Evolutionary conservation across 2,329 filamentous ascomycete genomes (phyloP), one percentile per base, ranked within the genome.

Genomic region (Aureobasidium melanogenum): DNA sequence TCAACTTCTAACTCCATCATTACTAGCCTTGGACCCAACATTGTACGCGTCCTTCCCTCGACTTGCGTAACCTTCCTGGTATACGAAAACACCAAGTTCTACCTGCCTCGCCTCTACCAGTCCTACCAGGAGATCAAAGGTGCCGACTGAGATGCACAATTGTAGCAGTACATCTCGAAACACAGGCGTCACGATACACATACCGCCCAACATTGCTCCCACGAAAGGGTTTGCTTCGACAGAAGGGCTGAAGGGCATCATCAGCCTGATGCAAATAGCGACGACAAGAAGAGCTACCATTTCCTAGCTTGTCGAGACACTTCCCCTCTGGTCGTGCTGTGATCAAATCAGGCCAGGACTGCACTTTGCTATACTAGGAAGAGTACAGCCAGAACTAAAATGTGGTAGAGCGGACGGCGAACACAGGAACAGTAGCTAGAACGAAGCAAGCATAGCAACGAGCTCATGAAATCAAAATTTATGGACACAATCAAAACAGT

Each of bases 1-100:
- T 8, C 19, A 60, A 2, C 1, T n/a, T n/a, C 32, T 36, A 10
- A 60, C 14, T 12, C 6, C 4, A 14, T 17, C 6, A 24, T 9
- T 50, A 10, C 34, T 12, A 57, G 77, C 75, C 1, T 78, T 97
- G 62, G 85, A 90, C 43, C 93, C 0, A 96, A 93, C 66, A 82
- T 96, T n/a, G 79, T 96, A 57, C 84, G 94, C 64, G 94, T 97
- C 30, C 80, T 99, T 73, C 94, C 94, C 3, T 92, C 91, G 34
- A 97, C 94, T 3, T 96, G 94, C 84, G 90, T 97, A 59, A 97
- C 93, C 1, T 97, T 99, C 72, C 75, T 99, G 68, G 92, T 97
- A 26, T 97, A 97, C 75, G 94, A 99, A 78, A 97, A 97, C 74
- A 87, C 88, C 63, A 91, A 88, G 75, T 85, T 83, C 66, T 87